Percentiles rank a stretch among this genome's conserved stretches.
Evolutionary conservation across 441 rosid genomes (phyloP).

Genomic region (Pelargonium myrrhifolium): DNA sequence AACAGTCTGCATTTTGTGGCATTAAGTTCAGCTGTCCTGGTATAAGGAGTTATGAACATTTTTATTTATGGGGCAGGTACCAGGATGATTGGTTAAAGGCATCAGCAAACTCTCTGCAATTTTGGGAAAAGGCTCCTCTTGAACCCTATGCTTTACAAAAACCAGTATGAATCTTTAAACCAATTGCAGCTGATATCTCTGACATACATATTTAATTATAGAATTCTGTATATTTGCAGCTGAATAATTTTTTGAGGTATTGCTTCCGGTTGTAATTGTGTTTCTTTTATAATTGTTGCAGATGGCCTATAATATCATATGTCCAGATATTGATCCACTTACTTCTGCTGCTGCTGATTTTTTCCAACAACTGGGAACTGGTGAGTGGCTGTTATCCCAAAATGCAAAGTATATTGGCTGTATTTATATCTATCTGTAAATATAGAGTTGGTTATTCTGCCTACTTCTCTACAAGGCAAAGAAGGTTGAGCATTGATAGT

Average conservation of each 20-base stretch:
- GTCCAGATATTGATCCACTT: conserved; percentile 98
- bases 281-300: conserved; percentile 39
- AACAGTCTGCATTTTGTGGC: not conserved
- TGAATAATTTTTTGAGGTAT: conserved; percentile 11
- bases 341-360: conserved; percentile 91
- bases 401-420: conserved; percentile 7
- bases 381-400: conserved; percentile 31
- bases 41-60: not conserved
- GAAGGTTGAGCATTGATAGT: not conserved
- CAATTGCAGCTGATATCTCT: conserved; percentile 4
- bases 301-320: conserved; percentile 77
- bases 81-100: conserved; percentile 99
- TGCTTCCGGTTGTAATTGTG: not conserved
- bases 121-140: conserved; percentile 99
- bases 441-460: not conserved
- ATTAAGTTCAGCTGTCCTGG: conserved; percentile 13
- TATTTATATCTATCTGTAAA: not conserved
- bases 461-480: conserved; percentile 1
- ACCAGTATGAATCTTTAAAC: conserved; percentile 48
- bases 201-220: conserved; percentile 8
- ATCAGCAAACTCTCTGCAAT: conserved; percentile 72
- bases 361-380: conserved; percentile 96
- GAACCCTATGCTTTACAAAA: conserved; percentile 91
- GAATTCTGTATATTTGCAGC: conserved; percentile 1
- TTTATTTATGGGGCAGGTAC: conserved; percentile 47